Evolutionary conservation across 2,329 filamentous ascomycete genomes (phyloP).

Genomic region (Xylaria polymorpha): DNA sequence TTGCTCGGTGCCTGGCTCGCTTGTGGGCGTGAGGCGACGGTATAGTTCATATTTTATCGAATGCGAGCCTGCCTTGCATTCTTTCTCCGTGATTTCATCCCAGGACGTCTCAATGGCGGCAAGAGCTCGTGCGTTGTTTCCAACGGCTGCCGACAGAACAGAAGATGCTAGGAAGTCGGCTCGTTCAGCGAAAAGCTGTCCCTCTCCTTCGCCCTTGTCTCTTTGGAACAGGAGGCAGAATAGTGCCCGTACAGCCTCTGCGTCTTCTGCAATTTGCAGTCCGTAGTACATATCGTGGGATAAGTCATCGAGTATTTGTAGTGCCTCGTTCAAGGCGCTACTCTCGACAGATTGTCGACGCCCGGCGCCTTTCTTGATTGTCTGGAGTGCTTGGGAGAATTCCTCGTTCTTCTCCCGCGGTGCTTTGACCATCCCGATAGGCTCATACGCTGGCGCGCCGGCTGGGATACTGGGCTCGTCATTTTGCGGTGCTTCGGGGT

Average conservation of each 20-base stretch:
- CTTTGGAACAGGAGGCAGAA: conserved; percentile 64
- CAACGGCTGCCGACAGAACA: conserved; percentile 67
- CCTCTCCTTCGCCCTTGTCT: conserved; percentile 40
- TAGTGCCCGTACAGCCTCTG: conserved; percentile 64
- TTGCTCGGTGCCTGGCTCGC: conserved; percentile 28
- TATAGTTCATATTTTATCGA: conserved; percentile 57
- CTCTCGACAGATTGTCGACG: conserved; percentile 41
- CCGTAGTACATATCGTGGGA: conserved; percentile 78
- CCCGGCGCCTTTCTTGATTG: conserved; percentile 59
- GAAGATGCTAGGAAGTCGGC: conserved; percentile 65
- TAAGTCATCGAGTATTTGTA: conserved; percentile 70
- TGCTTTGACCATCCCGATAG: conserved; percentile 67
- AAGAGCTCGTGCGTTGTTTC: conserved; percentile 74
- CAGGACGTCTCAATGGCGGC: conserved; percentile 62
- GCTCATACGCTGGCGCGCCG: conserved; percentile 67
- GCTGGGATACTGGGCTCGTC: conserved; percentile 55
- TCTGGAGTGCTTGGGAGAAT: conserved; percentile 61
- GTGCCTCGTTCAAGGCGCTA: conserved; percentile 58
- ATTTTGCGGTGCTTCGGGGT: conserved; percentile 54
- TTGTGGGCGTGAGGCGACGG: conserved; percentile 52
- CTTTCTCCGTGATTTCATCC: conserved; percentile 54
- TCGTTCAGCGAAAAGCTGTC: conserved; percentile 44
- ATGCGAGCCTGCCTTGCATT: conserved; percentile 49
- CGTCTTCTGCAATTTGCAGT: conserved; percentile 68
- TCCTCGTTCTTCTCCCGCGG: conserved; percentile 56